Evolutionary conservation across 495 filamentous ascomycete species (phyloP), one percentile per base, ranked within the genome.

Genomic region (Thermothielavioides terrestris): DNA sequence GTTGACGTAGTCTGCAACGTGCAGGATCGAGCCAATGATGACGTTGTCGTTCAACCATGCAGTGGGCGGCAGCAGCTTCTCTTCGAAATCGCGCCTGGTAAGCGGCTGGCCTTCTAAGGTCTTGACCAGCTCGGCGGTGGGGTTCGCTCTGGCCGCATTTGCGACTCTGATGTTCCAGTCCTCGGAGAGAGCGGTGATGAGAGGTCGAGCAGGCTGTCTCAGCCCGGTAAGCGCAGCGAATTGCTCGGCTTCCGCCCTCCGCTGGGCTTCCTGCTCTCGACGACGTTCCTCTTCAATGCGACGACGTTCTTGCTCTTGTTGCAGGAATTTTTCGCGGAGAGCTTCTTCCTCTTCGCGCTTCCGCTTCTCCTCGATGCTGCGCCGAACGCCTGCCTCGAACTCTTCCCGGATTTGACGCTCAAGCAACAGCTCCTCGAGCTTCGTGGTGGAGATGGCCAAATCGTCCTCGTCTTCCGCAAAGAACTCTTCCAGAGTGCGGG

Each of bases 11-110:
- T 79, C 71, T 14, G 84, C 75, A 20, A 89, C 65, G 20, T 79
- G 62, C 1, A 71, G 63, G 7, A 92, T 66, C 21, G 83, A 83
- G 2, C 77, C 74, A 52, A 86, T 88, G 57, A 94, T 82, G 17
- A 87, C 76, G 44, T 89, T 84, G 62, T 94, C 88, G 56, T 94
- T 92, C 0, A 95, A 69, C 89, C 89, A 95, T 0, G 66, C 69
- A 8, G 62, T 57, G 2, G 63, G 47, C 12, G 65, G 64, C 15
- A 84, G 66, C 43, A 90, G 47, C 66, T 76, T 68, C 20, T 64
- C 65, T 0, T 42, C 59, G 30, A 94, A 82, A 55, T 91, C 86
- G 42, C 73, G 72, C 4, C 71, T 66, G 17, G 60, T 75, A 8
- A 94, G 62, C 2, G 73, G 64, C 4, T 77, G 75, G 6, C 82